Percentiles rank a stretch among this genome's conserved stretches.
Evolutionary conservation across 352 stramenopile genomes (phyloP).

Genomic region (Globisporangium nunn): DNA sequence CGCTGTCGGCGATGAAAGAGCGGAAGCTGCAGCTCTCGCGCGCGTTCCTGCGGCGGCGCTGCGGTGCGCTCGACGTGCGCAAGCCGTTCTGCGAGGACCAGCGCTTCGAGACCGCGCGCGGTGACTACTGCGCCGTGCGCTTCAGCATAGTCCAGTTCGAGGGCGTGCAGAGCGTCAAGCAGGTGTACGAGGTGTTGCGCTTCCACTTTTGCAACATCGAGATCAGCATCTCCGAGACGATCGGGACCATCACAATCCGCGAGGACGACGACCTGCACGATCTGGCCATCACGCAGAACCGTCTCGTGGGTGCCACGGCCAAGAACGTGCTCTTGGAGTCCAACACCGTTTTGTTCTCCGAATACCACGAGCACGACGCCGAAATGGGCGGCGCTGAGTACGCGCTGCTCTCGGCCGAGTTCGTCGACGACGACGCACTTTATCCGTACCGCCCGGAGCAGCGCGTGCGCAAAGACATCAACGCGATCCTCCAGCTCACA

Average conservation of each 20-base stretch:
- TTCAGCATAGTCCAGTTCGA: conserved; percentile 51
- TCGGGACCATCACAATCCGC: conserved; percentile 63
- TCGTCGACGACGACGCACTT: conserved; percentile 28
- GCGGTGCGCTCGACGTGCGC: conserved; percentile 13
- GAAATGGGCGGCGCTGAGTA: conserved; percentile 28
- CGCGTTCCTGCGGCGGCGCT: conserved; percentile 19
- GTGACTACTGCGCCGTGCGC: conserved; percentile 40
- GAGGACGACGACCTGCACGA: conserved; percentile 54
- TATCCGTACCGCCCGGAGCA: conserved; percentile 31
- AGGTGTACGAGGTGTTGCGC: conserved; percentile 42
- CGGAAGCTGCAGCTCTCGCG: conserved; percentile 18
- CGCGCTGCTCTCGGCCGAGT: conserved; percentile 30
- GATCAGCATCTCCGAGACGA: conserved; percentile 61
- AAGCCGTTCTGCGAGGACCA: conserved; percentile 23
- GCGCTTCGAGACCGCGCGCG: conserved; percentile 32
- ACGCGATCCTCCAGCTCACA: conserved; percentile 19
- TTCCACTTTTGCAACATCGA: conserved; percentile 60
- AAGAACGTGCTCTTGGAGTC: conserved; percentile 28
- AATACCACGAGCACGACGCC: conserved; percentile 19
- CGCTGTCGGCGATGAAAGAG: conserved; percentile 17
- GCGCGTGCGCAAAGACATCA: conserved; percentile 38
- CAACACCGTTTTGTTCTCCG: conserved; percentile 29
- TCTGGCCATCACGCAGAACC: conserved; percentile 35
- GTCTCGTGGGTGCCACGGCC: conserved; percentile 33
- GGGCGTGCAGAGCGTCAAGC: conserved; percentile 23